phyloP scores from a whole-genome alignment of 129 eudicot species.

The Ambrosia trifida region DNA sequence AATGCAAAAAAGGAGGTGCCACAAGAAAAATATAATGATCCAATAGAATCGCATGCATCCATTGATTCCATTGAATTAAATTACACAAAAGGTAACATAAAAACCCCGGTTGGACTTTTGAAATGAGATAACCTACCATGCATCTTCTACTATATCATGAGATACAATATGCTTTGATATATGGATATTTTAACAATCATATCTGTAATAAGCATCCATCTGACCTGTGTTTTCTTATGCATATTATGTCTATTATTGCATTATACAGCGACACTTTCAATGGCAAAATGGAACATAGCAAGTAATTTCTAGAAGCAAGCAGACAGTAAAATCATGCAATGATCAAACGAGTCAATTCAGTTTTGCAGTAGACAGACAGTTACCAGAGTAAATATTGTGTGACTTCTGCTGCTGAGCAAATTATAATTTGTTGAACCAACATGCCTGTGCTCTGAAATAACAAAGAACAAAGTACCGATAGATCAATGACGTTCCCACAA shows the following conservation, averaged over 20 bases:
- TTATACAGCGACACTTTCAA: conserved; percentile 7
- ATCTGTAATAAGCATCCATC: conserved; percentile 11
- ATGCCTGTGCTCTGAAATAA: conserved; percentile 89
- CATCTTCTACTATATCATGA: conserved; percentile 17
- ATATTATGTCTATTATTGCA: not conserved
- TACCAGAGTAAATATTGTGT: conserved; percentile 98
- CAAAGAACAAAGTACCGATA: conserved; percentile 20
- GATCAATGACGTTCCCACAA: conserved; percentile 10
- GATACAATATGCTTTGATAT: not conserved
- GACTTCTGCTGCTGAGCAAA: conserved; percentile 96
- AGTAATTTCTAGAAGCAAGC: conserved; percentile 14
- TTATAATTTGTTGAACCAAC: conserved; percentile 96
- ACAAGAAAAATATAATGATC: not conserved
- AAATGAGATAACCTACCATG: not conserved
- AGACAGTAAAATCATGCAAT: conserved; percentile 1
- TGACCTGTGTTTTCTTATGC: not conserved
- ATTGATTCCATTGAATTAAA: not conserved
- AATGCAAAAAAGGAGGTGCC: not conserved
- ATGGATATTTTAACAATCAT: not conserved
- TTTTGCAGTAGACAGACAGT: conserved; percentile 23
- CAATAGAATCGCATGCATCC: not conserved
- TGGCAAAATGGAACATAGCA: conserved; percentile 13
- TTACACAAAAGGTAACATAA: not conserved
- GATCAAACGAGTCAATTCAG: conserved; percentile 7
- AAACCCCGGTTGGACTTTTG: not conserved